These are phyloP conservation scores for Selaginella moellendorffii DNA, from an alignment of 75 land plant genomes.

Conservation along the genomic window DNA sequence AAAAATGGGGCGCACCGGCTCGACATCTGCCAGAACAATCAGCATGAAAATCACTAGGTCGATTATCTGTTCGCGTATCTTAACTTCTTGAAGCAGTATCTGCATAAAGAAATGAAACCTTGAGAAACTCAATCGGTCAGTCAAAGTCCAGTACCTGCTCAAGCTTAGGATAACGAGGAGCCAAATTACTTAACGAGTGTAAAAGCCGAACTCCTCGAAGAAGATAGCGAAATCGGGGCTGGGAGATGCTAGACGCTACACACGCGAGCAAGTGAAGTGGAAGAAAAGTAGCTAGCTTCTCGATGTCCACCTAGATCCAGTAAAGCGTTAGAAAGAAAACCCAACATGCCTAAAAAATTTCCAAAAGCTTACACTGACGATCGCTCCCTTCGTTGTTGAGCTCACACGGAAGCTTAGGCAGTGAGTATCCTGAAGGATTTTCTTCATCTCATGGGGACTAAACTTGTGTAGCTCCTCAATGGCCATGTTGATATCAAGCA, in stretches of 20 bases:
- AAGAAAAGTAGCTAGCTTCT: constrained; percentile 49
- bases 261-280: constrained; percentile 77
- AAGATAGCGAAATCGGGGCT: constrained; percentile 40
- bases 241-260: constrained; percentile 40
- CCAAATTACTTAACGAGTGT: constrained; percentile 58
- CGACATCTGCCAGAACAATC: constrained; percentile 37
- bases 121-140: not conserved
- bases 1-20: constrained; percentile 36
- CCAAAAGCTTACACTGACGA: constrained; percentile 25
- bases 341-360: not conserved
- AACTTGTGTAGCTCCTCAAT: constrained; percentile 57
- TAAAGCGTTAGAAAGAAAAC: not conserved
- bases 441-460: constrained; percentile 42
- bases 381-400: constrained; percentile 35
- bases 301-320: constrained; percentile 56
- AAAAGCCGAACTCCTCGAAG: constrained; percentile 69
- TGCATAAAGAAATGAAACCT: constrained; percentile 18
- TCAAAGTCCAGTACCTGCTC: constrained; percentile 47
- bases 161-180: constrained; percentile 52
- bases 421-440: constrained; percentile 50
- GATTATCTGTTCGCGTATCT: constrained; percentile 68
- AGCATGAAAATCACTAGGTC: constrained; percentile 69
- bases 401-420: constrained; percentile 26
- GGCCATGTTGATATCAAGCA: constrained; percentile 25
- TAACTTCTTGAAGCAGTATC: constrained; percentile 84